Percentiles rank a stretch among this genome's conserved stretches.
Conservation (phyloP, 2,329 filamentous ascomycete species). For the Aspergillus sp. region DNA sequence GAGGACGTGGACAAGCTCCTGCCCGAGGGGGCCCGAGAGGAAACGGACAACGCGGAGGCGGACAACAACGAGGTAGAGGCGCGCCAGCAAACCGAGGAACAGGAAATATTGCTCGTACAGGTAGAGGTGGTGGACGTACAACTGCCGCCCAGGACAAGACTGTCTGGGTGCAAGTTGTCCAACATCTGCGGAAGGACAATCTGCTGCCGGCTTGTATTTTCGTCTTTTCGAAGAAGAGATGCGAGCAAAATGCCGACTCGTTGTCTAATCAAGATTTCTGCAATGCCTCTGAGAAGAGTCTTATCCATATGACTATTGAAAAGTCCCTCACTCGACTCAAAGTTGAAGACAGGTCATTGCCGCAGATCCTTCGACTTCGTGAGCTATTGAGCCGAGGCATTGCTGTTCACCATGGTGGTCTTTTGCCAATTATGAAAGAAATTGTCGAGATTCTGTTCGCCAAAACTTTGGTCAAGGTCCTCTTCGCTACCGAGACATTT, state of each 20-base stretch:
- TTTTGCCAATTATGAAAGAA: constrained; percentile 96
- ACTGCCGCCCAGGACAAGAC: constrained; percentile 94
- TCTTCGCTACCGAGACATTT: constrained; percentile 98
- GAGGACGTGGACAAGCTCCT: constrained; percentile 54
- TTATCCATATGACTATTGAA: constrained; percentile 96
- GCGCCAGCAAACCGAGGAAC: constrained; percentile 59
- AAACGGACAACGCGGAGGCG: constrained; percentile 45
- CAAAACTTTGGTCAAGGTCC: constrained; percentile 89
- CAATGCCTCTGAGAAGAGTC: constrained; percentile 89
- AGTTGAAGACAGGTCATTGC: constrained; percentile 83
- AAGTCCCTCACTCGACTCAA: constrained; percentile 90
- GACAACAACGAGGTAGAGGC: constrained; percentile 57
- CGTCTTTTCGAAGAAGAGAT: constrained; percentile 96
- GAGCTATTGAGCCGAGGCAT: constrained; percentile 86
- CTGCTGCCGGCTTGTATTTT: constrained; percentile 94
- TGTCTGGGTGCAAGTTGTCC: constrained; percentile 93
- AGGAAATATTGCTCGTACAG: constrained; percentile 88
- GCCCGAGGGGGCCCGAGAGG: constrained; percentile 40
- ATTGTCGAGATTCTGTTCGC: constrained; percentile 96
- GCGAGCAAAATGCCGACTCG: constrained; percentile 95
- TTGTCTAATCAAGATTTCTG: constrained; percentile 94
- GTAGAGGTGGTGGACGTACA: constrained; percentile 79
- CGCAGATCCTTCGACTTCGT: constrained; percentile 83
- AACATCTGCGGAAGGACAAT: constrained; percentile 82
- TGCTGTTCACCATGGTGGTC: constrained; percentile 91